Evolutionary conservation across 352 stramenopile species (phyloP), one percentile per base, ranked within the genome.

Genomic region (Phytophthora ohioensis): DNA sequence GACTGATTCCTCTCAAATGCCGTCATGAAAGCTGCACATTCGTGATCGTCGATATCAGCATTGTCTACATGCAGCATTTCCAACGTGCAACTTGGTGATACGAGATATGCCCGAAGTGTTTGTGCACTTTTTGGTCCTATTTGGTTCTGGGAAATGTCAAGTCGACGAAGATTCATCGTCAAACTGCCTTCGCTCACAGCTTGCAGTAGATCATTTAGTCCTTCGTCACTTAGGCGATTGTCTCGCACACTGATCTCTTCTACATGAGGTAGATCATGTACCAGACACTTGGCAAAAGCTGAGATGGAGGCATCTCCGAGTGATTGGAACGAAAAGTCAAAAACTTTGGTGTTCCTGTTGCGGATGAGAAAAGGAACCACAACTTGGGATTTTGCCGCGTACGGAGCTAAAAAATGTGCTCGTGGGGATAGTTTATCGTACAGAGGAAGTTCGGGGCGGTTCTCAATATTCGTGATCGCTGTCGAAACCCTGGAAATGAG

Each of bases 11-110:
- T 86, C 57, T 91, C 81, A 38, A 97, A 90, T 4, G 88, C 86
- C 3, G 75, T 85, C 87, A 95, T 94, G 60, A 96, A 94, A 13
- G 90, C 81, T 2, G 86, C 84, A 47, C 87, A 96, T 56, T 98
- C 92, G 46, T 75, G 78, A 57, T 98, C 91, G 49, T 97, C 91
- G 41, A 98, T 93, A 62, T 97, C 92, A 0, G 87, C 89, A 38
- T 92, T 92, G 41, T 93, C 85, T 13, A 98, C 66, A 5, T 87
- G 71, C 32, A 98, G 71, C 13, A 74, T 80, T 43, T 80, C 78
- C 12, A 98, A 67, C 3, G 73, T 86, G 52, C 92, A 97, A 38
- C 73, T 61, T 12, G 70, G 34, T 2, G 79, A 90, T 10, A 77
- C 81, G 32, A 95, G 67, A 55, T 90, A 92, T 9, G 75, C 63